A percentile compares a stretch with the other conserved stretches of the same genome.
These are phyloP conservation scores for Alternaria gansuensis DNA, from an alignment of 2,329 filamentous ascomycete species.

Conservation along the genomic window DNA sequence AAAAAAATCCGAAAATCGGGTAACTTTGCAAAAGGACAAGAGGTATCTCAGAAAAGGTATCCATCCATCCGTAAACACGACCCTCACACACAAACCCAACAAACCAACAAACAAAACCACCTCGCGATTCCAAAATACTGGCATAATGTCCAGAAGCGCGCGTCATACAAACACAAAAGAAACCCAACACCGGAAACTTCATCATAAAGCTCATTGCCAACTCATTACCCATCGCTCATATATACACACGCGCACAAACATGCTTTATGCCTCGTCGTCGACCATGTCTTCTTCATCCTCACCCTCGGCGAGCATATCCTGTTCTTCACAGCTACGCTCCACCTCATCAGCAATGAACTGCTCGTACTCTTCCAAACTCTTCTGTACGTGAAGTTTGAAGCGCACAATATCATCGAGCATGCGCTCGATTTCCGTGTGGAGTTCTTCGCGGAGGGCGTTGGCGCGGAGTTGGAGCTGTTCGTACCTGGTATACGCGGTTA, in stretches of 20 bases:
- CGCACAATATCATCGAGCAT: slow-evolving; percentile 98
- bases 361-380: slow-evolving; percentile 91
- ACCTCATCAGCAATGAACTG: slow-evolving; percentile 92
- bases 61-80: not conserved
- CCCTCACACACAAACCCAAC: not conserved
- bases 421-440: slow-evolving; percentile 96
- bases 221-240: not conserved
- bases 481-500: slow-evolving; percentile 66
- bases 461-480: slow-evolving; percentile 89
- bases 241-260: not conserved
- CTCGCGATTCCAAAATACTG: not conserved
- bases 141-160: not conserved
- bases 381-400: slow-evolving; percentile 97
- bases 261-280: slow-evolving; percentile 8
- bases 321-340: slow-evolving; percentile 67
- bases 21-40: slow-evolving; percentile 5
- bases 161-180: not conserved
- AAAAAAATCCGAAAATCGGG: not conserved
- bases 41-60: slow-evolving; percentile 19
- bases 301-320: slow-evolving; percentile 52
- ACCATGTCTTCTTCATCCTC: slow-evolving; percentile 30
- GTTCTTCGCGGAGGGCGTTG: slow-evolving; percentile 86
- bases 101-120: not conserved
- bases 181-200: slow-evolving; percentile 4
- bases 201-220: slow-evolving; percentile 14